A percentile compares a stretch with the other conserved stretches of the same genome.
phyloP scores from a whole-genome alignment of 768 basidiomycete species.

The Mycena floridula region DNA sequence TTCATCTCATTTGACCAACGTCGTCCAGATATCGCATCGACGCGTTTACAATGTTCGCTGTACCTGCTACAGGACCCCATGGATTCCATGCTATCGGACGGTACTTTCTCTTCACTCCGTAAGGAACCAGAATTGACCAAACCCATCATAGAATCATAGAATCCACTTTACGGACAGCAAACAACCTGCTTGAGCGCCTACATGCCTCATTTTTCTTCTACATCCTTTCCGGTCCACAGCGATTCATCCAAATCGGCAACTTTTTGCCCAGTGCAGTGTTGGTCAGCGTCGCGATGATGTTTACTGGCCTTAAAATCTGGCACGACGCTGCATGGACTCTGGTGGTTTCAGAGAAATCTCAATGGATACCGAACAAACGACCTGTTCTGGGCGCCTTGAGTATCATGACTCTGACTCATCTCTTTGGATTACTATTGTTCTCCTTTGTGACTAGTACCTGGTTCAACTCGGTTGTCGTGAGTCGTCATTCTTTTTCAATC shows the following conservation, averaged over 20 bases:
- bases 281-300: constrained; percentile 79
- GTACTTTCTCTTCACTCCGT: constrained; percentile 31
- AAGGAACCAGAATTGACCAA: neutral
- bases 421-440: constrained; percentile 48
- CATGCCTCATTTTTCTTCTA: constrained; percentile 99
- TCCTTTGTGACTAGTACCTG: constrained; percentile 34
- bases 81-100: constrained; percentile 91
- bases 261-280: constrained; percentile 87
- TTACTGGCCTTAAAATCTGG: constrained; percentile 76
- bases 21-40: constrained; percentile 81
- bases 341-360: constrained; percentile 11
- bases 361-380: constrained; percentile 43
- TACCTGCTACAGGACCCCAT: constrained; percentile 87
- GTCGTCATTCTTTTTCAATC: too few species aligned
- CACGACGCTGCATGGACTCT: constrained; percentile 53
- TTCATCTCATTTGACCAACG: constrained; percentile 2
- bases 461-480: constrained; percentile 40
- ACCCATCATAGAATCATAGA: constrained; percentile 59
- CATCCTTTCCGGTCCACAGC: constrained; percentile 53
- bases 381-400: constrained; percentile 47
- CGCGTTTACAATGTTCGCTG: constrained; percentile 83
- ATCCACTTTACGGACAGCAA: constrained; percentile 82
- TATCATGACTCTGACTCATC: constrained; percentile 54
- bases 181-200: constrained; percentile 91
- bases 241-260: constrained; percentile 84